Evolutionary conservation across 1,284 basidiomycete species (phyloP), one percentile per base, ranked within the genome.

Genomic region (Golubevia sp.): DNA sequence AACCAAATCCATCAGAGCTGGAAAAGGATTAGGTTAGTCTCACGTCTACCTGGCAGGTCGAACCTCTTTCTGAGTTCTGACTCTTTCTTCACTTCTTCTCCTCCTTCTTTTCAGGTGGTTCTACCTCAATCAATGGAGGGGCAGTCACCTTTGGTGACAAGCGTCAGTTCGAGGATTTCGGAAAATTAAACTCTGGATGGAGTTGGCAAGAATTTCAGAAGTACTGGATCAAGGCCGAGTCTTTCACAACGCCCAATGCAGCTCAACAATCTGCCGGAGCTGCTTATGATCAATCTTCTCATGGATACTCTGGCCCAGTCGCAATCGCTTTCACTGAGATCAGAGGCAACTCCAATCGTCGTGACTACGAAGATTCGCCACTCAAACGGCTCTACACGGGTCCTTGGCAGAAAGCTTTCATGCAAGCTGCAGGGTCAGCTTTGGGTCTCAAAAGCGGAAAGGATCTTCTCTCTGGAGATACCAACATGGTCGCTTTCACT

Each of bases 41-140:
- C 38, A 18, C 18, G 11, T 44, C 38, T 18, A 44, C 18, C 18
- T 44, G 18, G 38, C 38, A 8, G n/a, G n/a, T n/a, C n/a, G n/a
- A n/a, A 8, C 18, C 38, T 44, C 38, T 13, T 44, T 44, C 38
- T 44, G 11, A 44, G 18, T 44, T 13, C 38, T 44, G 11, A 44
- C 38, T 44, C 18, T 13, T 44, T 18, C 38, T 44, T 44, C 38
- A 8, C 38, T 44, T 13, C 38, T 18, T 44, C 38, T 44, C 38
- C 18, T 18, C 11, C 18, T 18, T 44, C 38, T 13, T 44, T 18
- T 8, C 38, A 44, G 38, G 76, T 27, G 77, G 77, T 0, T 65
- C 61, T 7, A 73, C 74, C n/a, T 58, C 62, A 11, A 77, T 79
- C 62, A 79, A 79, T 52, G 74, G 74, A 38, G 69, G 62, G 1